phyloP scores from a whole-genome alignment of 2,329 filamentous ascomycete species.

The Venturia asperata region DNA sequence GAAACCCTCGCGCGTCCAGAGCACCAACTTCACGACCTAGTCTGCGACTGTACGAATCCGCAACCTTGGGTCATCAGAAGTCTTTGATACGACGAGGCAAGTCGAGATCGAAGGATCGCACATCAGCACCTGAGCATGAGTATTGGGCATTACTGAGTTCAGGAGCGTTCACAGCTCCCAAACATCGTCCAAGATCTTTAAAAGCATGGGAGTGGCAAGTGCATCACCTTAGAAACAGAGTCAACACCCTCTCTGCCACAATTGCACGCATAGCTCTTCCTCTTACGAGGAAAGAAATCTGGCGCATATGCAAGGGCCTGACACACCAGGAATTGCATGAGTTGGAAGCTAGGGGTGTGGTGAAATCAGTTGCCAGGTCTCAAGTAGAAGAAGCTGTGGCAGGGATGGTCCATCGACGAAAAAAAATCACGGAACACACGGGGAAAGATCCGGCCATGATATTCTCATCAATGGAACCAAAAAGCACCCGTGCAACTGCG shows the following conservation, averaged over 20 bases:
- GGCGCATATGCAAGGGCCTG: slow-evolving; percentile 9
- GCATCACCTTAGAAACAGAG: not conserved
- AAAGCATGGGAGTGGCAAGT: not conserved
- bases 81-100: not conserved
- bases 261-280: not conserved
- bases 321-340: not conserved
- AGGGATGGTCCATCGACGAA: slow-evolving; percentile 1
- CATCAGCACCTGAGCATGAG: not conserved
- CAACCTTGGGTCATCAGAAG: not conserved
- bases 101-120: not conserved
- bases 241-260: slow-evolving; percentile 1
- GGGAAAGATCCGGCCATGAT: not conserved
- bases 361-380: not conserved
- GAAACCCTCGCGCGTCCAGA: not conserved
- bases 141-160: not conserved
- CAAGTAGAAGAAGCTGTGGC: not conserved
- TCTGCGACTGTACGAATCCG: not conserved
- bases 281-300: not conserved
- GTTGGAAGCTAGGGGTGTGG: not conserved
- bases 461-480: not conserved
- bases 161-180: not conserved
- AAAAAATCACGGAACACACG: not conserved
- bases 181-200: not conserved
- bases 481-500: not conserved
- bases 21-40: not conserved